Conservation (phyloP, 73 alveolate genomes). For the Blepharisma japonicum region DNA sequence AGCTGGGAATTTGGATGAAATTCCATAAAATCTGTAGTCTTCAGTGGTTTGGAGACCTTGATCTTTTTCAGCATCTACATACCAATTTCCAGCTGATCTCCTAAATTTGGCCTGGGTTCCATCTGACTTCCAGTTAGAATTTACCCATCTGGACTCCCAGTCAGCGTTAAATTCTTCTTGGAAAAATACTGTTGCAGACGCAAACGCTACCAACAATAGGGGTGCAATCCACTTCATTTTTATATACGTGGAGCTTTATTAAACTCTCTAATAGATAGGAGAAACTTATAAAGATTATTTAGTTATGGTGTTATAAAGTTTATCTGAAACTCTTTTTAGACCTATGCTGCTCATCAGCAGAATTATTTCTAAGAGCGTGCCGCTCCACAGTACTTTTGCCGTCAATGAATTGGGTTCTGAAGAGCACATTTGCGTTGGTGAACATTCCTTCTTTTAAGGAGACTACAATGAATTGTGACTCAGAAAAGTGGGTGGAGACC, state of each 20-base stretch:
- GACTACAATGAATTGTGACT: slow-evolving; percentile 84
- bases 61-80: slow-evolving; percentile 35
- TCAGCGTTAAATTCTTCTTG: slow-evolving; percentile 7
- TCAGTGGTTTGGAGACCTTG: slow-evolving; percentile 38
- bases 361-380: slow-evolving; percentile 49
- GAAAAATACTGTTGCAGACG: slow-evolving; percentile 12
- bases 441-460: slow-evolving; percentile 97
- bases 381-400: slow-evolving; percentile 86
- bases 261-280: too few species aligned
- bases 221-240: too few species aligned
- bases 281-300: too few species aligned
- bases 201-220: neutral
- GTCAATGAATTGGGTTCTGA: slow-evolving; percentile 86
- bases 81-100: slow-evolving; percentile 36
- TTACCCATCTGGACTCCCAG: slow-evolving; percentile 20
- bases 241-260: too few species aligned
- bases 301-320: too few species aligned
- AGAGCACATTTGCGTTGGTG: slow-evolving; percentile 97
- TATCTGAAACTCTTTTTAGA: neutral
- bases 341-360: neutral
- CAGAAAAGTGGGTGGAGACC: slow-evolving; percentile 87
- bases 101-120: neutral
- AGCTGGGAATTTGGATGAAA: slow-evolving; percentile 22
- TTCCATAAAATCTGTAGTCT: slow-evolving; percentile 30
- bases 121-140: neutral